Base-by-base conservation (phyloP, 1,284 basidiomycete species). In the Porodaedalea pini region DNA sequence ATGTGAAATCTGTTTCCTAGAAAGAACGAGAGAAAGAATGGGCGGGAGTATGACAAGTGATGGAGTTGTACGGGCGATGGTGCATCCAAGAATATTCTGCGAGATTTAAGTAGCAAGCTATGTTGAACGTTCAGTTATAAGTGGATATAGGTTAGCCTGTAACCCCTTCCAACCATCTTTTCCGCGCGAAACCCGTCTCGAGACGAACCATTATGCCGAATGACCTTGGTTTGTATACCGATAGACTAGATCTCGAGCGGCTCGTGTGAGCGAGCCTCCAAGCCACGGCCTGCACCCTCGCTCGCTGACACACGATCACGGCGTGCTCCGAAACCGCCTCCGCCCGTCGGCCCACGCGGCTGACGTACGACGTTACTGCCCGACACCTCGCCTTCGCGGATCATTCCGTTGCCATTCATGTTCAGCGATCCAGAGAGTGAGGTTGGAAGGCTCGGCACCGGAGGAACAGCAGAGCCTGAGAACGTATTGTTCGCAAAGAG, bases 201-300 rank as follows among this genome's bases (percentile, higher is more conserved):
- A 25, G 21, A 47, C 27, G 17, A 29, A 6, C 31, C 17, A 27
- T 34, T 25, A 29, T 29, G 17, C 36, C 36, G 25, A 25, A 29
- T 27, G 25, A 15, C 45, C 31, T 29, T 47, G 45, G n/a, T 23
- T n/a, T 29, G 27, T 31, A 15, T 15, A 25, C 13, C 25, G 21
- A 31, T 10, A 29, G 10, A 34, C 83, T 77, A 92, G 78, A 92
- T 83, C 70, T 91, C 90, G 72, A 91, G 70, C 53, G 88, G 87
- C 75, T 92, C 88, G 73, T 90, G 87, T 63, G 87, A 88, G 70
- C 86, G 81, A 65, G 88, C 81, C 67, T 92, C 90, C 65, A 91
- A 80, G 69, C 70, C 66, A 73, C 82, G 77, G 52, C 73, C 69
- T 68, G 79, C 79, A 62, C 72, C 74, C 67, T 89, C 86, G 63